A percentile compares a stretch with the other conserved stretches of the same genome.
These are phyloP conservation scores for Cladosporium colombiae DNA, from an alignment of 2,329 filamentous ascomycete genomes.

Conservation along the genomic window DNA sequence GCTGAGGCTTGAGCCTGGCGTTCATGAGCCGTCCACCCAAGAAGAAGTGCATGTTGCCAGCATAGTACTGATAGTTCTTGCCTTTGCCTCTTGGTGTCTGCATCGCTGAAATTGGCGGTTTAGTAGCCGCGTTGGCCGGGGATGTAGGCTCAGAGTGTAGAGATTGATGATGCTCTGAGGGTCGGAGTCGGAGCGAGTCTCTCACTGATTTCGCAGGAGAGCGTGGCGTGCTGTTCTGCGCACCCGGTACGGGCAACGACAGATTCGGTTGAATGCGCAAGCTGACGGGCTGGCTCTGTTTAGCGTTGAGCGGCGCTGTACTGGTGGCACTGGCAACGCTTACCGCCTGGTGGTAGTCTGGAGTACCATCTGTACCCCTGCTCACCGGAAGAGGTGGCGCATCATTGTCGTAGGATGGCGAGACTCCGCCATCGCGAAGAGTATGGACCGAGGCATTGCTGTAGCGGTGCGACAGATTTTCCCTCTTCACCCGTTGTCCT, in stretches of 20 bases:
- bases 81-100: conserved; percentile 42
- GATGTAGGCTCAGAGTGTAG: conserved; percentile 79
- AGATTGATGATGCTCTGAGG: conserved; percentile 53
- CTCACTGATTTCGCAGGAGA: conserved; percentile 28
- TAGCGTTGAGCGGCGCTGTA: conserved; percentile 69
- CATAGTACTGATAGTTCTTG: conserved; percentile 87
- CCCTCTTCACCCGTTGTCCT: conserved; percentile 51
- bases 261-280: conserved; percentile 13
- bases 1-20: conserved; percentile 81
- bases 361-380: conserved; percentile 72
- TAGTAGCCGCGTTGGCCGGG: conserved; percentile 44
- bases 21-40: conserved; percentile 85
- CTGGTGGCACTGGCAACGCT: conserved; percentile 72
- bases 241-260: background rate
- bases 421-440: conserved; percentile 37
- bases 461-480: conserved; percentile 51
- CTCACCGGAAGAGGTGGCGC: conserved; percentile 63
- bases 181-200: conserved; percentile 31
- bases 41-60: conserved; percentile 90
- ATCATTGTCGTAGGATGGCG: conserved; percentile 43
- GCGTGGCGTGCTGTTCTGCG: conserved; percentile 12
- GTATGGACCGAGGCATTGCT: conserved; percentile 60
- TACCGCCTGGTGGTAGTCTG: conserved; percentile 52
- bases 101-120: conserved; percentile 2
- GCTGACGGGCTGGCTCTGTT: conserved; percentile 7